Percentiles rank a stretch among this genome's conserved stretches.
These are phyloP conservation scores for Boechera retrofracta DNA, from an alignment of 345 rosid genomes.

Conservation along the genomic window DNA sequence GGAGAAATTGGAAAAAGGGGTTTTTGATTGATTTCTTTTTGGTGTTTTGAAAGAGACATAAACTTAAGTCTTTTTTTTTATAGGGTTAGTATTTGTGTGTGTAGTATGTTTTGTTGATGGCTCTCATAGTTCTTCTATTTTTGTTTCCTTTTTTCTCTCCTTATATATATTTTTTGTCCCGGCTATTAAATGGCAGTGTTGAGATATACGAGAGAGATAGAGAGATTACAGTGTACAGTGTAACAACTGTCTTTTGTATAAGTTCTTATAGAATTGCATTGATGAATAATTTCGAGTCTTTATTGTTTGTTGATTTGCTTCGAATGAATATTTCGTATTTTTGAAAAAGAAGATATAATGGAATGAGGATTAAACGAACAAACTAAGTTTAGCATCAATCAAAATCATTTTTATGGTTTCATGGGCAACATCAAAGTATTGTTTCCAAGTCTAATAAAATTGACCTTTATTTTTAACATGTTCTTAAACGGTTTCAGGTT, in stretches of 20 bases:
- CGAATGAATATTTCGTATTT: neutral
- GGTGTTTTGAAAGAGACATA: slow-evolving; percentile 33
- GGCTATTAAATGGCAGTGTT: slow-evolving; percentile 19
- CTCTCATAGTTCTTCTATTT: slow-evolving; percentile 26
- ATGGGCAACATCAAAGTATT: too few relatives aligned
- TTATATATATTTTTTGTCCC: neutral
- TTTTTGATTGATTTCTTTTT: slow-evolving; percentile 16
- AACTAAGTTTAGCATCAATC: too few relatives aligned
- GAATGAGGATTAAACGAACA: too few relatives aligned
- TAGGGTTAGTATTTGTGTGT: slow-evolving; percentile 24
- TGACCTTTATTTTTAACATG: too few relatives aligned
- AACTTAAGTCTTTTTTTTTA: slow-evolving; percentile 9
- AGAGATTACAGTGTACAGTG: slow-evolving; percentile 36
- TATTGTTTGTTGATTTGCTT: neutral
- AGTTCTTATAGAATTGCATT: slow-evolving; percentile 22
- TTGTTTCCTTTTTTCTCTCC: neutral
- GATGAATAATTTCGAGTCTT: slow-evolving; percentile 22
- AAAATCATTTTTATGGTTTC: too few relatives aligned
- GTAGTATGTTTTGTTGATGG: slow-evolving; percentile 15
- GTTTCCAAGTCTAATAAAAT: too few relatives aligned
- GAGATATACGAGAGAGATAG: slow-evolving; percentile 24
- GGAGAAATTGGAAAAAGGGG: neutral
- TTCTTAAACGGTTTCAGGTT: too few relatives aligned
- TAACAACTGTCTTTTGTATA: slow-evolving; percentile 38
- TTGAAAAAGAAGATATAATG: neutral